Conservation (phyloP, 2,329 filamentous ascomycete genomes). For the Fusarium solani-melongenae region DNA sequence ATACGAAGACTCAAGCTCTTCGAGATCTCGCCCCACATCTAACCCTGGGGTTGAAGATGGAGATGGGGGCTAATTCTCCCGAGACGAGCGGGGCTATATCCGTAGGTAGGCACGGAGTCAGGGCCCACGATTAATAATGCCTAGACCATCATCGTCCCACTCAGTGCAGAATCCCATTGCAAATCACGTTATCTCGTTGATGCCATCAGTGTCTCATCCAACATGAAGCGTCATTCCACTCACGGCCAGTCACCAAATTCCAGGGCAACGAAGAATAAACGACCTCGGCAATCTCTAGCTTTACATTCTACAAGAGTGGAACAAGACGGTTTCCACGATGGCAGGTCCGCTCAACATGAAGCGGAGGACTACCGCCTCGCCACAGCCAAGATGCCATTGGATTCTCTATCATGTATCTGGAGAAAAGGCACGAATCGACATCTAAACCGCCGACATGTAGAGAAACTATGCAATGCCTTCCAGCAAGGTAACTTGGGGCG, state of each 20-base stretch:
- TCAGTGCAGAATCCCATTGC: neutral
- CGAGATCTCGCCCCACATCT: neutral
- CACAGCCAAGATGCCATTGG: neutral
- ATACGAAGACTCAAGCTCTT: no score
- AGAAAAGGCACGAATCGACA: neutral
- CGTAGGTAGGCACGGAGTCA: neutral
- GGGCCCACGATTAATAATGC: neutral
- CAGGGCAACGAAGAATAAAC: neutral
- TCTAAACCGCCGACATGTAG: neutral
- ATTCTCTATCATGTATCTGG: conserved; percentile 4
- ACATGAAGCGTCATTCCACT: neutral
- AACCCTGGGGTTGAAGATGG: conserved; percentile 6
- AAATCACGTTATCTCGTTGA: neutral
- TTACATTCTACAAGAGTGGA: no score
- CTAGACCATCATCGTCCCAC: neutral
- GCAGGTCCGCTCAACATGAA: neutral
- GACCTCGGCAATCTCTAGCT: no score
- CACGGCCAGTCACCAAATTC: neutral
- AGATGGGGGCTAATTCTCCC: neutral
- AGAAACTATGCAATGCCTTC: neutral
- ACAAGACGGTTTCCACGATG: neutral
- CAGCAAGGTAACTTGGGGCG: neutral
- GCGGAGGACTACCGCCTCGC: neutral
- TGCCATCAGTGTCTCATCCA: neutral
- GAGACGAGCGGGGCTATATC: neutral